Evolutionary conservation across 306 rosid genomes (phyloP).

Genomic region (Casuarina cunninghamiana): DNA sequence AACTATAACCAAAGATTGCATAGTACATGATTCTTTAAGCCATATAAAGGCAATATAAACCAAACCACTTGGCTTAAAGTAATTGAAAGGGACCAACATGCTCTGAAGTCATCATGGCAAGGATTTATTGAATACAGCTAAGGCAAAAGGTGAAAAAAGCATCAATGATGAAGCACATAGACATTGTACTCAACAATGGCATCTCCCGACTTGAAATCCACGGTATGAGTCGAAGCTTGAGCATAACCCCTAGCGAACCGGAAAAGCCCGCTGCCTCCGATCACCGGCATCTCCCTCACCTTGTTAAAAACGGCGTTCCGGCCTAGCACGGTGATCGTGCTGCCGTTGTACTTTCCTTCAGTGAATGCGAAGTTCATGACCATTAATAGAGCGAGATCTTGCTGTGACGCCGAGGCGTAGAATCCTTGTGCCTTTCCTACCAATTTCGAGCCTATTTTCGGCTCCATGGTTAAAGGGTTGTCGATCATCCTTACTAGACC

Average conservation of each 20-base stretch:
- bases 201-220: constrained; percentile 28
- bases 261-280: constrained; percentile 30
- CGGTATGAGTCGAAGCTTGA: constrained; percentile 36
- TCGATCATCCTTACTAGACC: constrained; percentile 5
- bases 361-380: constrained; percentile 8
- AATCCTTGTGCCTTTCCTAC: background rate
- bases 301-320: background rate
- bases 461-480: background rate
- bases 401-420: constrained; percentile 11
- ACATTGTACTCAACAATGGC: constrained; percentile 62
- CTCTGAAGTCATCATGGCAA: background rate
- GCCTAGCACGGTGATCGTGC: constrained; percentile 20
- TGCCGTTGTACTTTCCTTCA: constrained; percentile 12
- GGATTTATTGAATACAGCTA: too few species aligned
- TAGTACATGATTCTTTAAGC: too few species aligned
- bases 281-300: constrained; percentile 27
- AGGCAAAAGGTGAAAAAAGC: background rate
- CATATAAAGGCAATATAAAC: too few species aligned
- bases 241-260: constrained; percentile 25
- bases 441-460: background rate
- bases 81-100: background rate
- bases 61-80: background rate
- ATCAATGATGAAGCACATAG: constrained; percentile 49
- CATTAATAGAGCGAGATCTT: background rate
- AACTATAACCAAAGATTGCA: too few species aligned